Evolutionary conservation across 2,329 filamentous ascomycete species (phyloP), one percentile per base, ranked within the genome.

Genomic region (Trichoderma cornu-damae): DNA sequence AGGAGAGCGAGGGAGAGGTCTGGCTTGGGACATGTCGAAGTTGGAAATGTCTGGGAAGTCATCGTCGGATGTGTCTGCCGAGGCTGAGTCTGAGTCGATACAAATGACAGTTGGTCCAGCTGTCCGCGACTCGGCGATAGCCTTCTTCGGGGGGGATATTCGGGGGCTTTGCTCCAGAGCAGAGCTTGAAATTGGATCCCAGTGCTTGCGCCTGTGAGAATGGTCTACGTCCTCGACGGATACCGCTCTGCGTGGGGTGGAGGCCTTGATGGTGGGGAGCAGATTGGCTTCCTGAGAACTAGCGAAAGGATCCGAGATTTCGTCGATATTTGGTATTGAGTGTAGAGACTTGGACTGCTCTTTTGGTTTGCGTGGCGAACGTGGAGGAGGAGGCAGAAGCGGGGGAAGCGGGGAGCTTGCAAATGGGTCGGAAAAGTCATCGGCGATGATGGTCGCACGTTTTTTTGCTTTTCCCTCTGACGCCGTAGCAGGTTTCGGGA

Each of bases 101-200:
- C 67, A 65, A 26, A 77, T 75, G 1, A 75, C 65, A 14, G 20
- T 14, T 11, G 32, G 42, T 22, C 38, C 32, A 2, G 24, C 20
- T 8, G 14, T 7, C 18, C 22, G 28, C 24, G 20, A 9, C 1
- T 3, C 59, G 53, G 5, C 65, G 58, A 6, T 64, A 55, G 46
- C 50, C 1, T 32, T 56, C 14, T 57, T 59, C 2, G 63, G 56
- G 8, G 62, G 59, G 3, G 60, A 63, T 0, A 53, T 57, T 18
- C 63, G 67, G 0, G 60, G 61, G 9, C 60, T 51, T 2, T 58
- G 57, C 44, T 79, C 74, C 1, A 78, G 79, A 3, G 77, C 78
- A 1, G 77, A 81, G 64, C 79, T 82, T 0, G 79, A 81, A 50
- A 81, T 81, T 0, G 77, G 78, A 62, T 80, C 77, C 77, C 50